Evolutionary conservation across 208 protist species (phyloP).

Genomic region (Strigomonas galati): DNA sequence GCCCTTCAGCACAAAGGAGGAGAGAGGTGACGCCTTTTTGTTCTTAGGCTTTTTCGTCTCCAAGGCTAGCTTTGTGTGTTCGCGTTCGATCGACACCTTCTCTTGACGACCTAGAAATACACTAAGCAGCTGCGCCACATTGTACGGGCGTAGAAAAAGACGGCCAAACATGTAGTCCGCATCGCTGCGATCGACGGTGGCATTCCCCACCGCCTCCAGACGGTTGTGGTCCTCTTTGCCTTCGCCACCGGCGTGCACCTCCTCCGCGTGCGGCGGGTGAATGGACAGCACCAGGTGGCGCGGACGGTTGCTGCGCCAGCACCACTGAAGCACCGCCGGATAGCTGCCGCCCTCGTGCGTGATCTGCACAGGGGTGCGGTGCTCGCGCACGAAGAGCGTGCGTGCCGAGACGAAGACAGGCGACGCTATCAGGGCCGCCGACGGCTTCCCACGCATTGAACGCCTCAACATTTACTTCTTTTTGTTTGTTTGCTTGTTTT

Average conservation of each 20-base stretch:
- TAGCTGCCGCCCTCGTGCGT: constrained; percentile 21
- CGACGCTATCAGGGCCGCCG: too few relatives aligned
- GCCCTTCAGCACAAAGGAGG: constrained; percentile 30
- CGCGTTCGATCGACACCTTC: constrained; percentile 31
- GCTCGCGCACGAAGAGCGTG: constrained; percentile 52
- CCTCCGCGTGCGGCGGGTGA: constrained; percentile 16
- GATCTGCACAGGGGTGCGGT: constrained; percentile 53
- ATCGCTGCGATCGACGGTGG: neutral
- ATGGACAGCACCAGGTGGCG: constrained; percentile 62
- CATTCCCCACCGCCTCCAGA: neutral
- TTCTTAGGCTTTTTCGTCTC: neutral
- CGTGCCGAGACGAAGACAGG: constrained; percentile 8
- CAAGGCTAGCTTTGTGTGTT: constrained; percentile 48
- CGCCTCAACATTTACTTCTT: too few relatives aligned
- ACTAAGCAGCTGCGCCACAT: constrained; percentile 79
- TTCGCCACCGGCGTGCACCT: constrained; percentile 1
- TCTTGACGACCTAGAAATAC: constrained; percentile 64
- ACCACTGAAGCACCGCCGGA: constrained; percentile 59
- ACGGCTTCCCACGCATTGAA: too few relatives aligned
- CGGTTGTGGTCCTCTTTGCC: neutral
- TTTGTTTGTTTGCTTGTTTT: too few relatives aligned
- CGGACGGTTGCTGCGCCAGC: constrained; percentile 47
- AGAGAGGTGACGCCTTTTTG: constrained; percentile 7
- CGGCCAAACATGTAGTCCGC: constrained; percentile 73
- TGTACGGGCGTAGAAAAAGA: constrained; percentile 79